Percentiles rank a stretch among this genome's conserved stretches.
Evolutionary conservation across 352 stramenopile genomes (phyloP).

Genomic region (Saprolegnia diclina): DNA sequence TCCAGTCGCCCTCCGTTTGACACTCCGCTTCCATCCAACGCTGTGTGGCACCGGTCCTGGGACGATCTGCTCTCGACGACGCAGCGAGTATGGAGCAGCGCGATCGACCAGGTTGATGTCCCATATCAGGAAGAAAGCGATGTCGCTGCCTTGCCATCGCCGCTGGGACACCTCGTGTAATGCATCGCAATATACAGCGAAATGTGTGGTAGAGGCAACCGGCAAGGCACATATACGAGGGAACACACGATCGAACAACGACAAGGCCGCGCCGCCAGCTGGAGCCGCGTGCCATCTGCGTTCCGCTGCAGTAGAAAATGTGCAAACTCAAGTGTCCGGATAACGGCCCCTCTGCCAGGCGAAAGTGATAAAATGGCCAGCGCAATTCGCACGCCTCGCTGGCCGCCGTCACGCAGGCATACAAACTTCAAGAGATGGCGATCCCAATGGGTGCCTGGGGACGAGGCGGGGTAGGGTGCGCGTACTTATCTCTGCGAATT

Average conservation of each 20-base stretch:
- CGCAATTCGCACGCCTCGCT: too few relatives aligned
- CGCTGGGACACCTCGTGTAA: too few relatives aligned
- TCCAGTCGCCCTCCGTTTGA: too few relatives aligned
- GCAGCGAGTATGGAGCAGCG: conserved; percentile 5
- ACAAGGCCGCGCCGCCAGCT: too few relatives aligned
- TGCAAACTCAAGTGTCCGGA: background rate
- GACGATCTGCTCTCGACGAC: background rate
- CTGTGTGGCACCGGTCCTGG: background rate
- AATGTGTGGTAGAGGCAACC: too few relatives aligned
- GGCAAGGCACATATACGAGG: too few relatives aligned
- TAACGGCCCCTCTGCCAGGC: too few relatives aligned
- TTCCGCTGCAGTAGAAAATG: background rate
- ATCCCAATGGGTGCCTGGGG: background rate
- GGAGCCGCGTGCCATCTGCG: background rate
- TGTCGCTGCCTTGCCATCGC: too few relatives aligned
- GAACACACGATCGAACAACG: background rate
- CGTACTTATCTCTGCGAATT: background rate
- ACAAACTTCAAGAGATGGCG: background rate
- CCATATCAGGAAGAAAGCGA: background rate
- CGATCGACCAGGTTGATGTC: conserved; percentile 17
- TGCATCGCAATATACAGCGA: too few relatives aligned
- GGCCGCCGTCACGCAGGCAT: background rate
- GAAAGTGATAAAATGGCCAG: too few relatives aligned
- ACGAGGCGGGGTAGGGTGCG: background rate
- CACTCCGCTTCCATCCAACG: background rate